Base-by-base conservation (phyloP, 2,329 filamentous ascomycete genomes). In the Fragosphaeria purpurea region DNA sequence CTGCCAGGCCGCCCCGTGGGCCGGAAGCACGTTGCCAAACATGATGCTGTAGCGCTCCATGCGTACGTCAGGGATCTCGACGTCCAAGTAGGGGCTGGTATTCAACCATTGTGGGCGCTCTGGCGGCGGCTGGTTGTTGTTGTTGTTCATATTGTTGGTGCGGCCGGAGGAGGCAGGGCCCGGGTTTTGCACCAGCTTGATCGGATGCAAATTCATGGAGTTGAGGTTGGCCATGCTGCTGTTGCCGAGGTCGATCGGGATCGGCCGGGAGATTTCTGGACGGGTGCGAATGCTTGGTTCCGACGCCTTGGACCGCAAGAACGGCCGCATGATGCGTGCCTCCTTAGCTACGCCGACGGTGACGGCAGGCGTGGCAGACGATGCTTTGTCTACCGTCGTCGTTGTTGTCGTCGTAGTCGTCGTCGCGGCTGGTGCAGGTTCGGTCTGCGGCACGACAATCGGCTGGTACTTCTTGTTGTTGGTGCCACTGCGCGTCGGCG, bases 11-110 rank as follows among this genome's bases (percentile, higher is more conserved):
- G 37, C 32, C 11, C 42, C 42, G 12, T 30, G 30, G 11, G 46
- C 7, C 65, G 64, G 76, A 32, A 95, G 70, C 6, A 96, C 73
- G 39, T 78, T 79, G 50, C 83, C 81, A 62, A 97, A 96, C 90
- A 96, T 96, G 57, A 96, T 79, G 59, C 89, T 95, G 59, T 95
- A 97, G 46, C 91, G 75, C 63, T 96, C 91, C 75, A 97, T 74
- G 55, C 85, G 80, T 50, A 86, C 76, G 46, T 79, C 77, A 1
- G 91, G 90, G 51, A 96, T 93, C 48, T 90, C 80, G 12, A 96
- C 76, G 58, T 89, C 75, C 22, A 96, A 70, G 6, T 84, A 65
- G 2, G 69, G 66, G 8, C 62, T 61, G 10, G 53, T 31, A 8
- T 22, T 22, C 22, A 22, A 22, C 22, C 22, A 22, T 22, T 22